Base-by-base conservation (phyloP, 2,329 filamentous ascomycete species). In the Colletotrichum coccodes region DNA sequence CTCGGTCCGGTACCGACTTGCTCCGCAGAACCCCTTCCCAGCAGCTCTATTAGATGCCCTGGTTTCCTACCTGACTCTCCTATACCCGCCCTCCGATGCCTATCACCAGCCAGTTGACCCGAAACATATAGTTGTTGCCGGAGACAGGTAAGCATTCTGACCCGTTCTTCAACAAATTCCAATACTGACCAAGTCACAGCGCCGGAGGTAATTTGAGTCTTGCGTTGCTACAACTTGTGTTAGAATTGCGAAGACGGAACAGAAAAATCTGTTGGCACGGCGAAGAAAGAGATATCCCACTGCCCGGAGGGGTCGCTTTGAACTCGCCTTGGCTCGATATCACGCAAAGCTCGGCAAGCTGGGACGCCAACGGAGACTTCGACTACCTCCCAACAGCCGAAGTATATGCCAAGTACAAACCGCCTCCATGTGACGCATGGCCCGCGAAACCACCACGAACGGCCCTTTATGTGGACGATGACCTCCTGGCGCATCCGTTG, bases 11-110 rank as follows among this genome's bases (percentile, higher is more conserved):
- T 95, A 95, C 79, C 86, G 93, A 6, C 85, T 96, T 3, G 88
- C 92, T 14, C 93, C 93, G 0, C 91, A 94, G 76, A 81, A 91
- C 68, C 88, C 92, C 0, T 96, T 96, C 76, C 93, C 93, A 0
- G 84, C 91, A 0, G 92, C 92, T 2, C 79, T 96, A 7, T 81
- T 95, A 49, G 93, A 96, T 75, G 91, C 88, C 1, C 79, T 95
- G 11, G 83, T 91, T 36, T 89, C 91, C 0, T 96, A 95, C 75
- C 84, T 96, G 40, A 88, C 87, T 0, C 83, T 95, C 7, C 83
- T 96, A 1, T 91, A 94, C 73, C 93, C 93, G 14, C 91, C 91
- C 0, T 83, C 87, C 0, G 91, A 86, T 21, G 87, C 92, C 0
- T 86, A 89, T 50, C 93, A 96, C 76, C 82, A 86, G 16, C 82